These are phyloP conservation scores for Cyclotella sp. DNA, from an alignment of 108 stramenopile genomes.

Conservation along the genomic window DNA sequence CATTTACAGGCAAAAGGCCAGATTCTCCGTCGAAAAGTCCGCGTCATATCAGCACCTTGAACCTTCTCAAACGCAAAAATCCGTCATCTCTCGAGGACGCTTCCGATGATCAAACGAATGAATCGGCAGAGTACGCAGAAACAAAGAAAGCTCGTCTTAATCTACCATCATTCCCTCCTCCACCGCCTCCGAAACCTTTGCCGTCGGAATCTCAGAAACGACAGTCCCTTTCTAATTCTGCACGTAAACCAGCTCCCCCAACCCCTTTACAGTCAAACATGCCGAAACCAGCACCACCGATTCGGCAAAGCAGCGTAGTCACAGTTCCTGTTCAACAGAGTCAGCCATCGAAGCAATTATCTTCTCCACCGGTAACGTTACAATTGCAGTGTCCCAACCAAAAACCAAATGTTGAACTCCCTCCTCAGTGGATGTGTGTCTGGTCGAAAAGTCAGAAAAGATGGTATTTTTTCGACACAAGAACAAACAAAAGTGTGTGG, in stretches of 20 bases:
- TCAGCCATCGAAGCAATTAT: slow-evolving; percentile 13
- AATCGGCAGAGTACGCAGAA: neutral
- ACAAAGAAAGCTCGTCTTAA: slow-evolving; percentile 6
- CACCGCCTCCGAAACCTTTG: slow-evolving; percentile 24
- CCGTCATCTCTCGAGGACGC: slow-evolving; percentile 10
- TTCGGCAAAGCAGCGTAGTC: slow-evolving; percentile 5
- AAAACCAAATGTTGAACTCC: slow-evolving; percentile 73
- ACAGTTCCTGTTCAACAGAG: slow-evolving; percentile 8
- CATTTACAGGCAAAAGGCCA: slow-evolving; percentile 65
- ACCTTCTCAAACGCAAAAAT: slow-evolving; percentile 23
- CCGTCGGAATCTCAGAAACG: slow-evolving; percentile 2
- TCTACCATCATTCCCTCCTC: slow-evolving; percentile 18
- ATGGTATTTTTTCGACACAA: slow-evolving; percentile 85
- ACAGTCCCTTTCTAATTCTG: slow-evolving; percentile 38
- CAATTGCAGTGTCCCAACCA: slow-evolving; percentile 63
- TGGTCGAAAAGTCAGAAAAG: slow-evolving; percentile 83
- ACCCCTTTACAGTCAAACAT: slow-evolving; percentile 27
- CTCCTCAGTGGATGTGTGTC: slow-evolving; percentile 77
- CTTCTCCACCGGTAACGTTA: slow-evolving; percentile 14
- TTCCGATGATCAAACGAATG: neutral
- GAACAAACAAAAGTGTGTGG: slow-evolving; percentile 78
- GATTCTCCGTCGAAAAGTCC: slow-evolving; percentile 32
- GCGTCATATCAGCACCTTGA: slow-evolving; percentile 15
- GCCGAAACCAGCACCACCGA: slow-evolving; percentile 29
- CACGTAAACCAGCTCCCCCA: slow-evolving; percentile 27